These are phyloP conservation scores for Cutaneotrichosporon curvatum DNA, from an alignment of 1,284 basidiomycete species.

Conservation along the genomic window DNA sequence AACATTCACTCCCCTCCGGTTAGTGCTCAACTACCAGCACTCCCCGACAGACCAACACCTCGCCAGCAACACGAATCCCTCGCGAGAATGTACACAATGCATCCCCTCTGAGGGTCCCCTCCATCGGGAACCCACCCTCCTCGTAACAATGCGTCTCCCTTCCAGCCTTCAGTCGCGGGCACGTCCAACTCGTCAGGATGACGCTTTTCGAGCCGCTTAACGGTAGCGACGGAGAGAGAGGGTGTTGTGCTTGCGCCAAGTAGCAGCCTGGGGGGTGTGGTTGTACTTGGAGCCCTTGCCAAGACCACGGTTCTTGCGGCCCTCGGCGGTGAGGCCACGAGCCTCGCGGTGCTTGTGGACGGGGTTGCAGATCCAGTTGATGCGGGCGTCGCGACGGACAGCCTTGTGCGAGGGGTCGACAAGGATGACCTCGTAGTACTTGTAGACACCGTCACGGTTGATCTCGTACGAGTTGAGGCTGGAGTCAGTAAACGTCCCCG, in stretches of 20 bases:
- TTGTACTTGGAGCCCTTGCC: slow-evolving; percentile 96
- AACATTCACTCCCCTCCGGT: too few species aligned
- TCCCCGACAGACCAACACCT: too few species aligned
- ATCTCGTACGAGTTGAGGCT: slow-evolving; percentile 95
- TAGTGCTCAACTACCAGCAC: too few species aligned
- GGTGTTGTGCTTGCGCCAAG: slow-evolving; percentile 97
- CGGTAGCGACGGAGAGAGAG: slow-evolving; percentile 97
- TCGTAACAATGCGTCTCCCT: neutral
- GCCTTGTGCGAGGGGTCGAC: slow-evolving; percentile 64
- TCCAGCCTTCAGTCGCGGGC: slow-evolving; percentile 7
- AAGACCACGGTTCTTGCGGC: slow-evolving; percentile 75
- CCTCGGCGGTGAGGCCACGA: slow-evolving; percentile 92
- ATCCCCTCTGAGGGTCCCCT: slow-evolving; percentile 4
- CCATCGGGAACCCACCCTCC: neutral
- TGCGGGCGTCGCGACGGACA: slow-evolving; percentile 87
- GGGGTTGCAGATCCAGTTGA: slow-evolving; percentile 93
- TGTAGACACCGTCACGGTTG: slow-evolving; percentile 99
- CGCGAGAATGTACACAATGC: slow-evolving; percentile 10
- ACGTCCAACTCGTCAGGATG: slow-evolving; percentile 1
- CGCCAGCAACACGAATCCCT: too few species aligned
- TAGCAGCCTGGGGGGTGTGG: slow-evolving; percentile 81
- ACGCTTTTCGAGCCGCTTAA: slow-evolving; percentile 50
- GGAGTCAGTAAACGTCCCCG: neutral
- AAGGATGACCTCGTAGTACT: slow-evolving; percentile 98
- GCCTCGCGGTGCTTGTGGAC: slow-evolving; percentile 99